phyloP scores from a whole-genome alignment of 805 yeast species.

The Wickerhamiella siamensis region DNA sequence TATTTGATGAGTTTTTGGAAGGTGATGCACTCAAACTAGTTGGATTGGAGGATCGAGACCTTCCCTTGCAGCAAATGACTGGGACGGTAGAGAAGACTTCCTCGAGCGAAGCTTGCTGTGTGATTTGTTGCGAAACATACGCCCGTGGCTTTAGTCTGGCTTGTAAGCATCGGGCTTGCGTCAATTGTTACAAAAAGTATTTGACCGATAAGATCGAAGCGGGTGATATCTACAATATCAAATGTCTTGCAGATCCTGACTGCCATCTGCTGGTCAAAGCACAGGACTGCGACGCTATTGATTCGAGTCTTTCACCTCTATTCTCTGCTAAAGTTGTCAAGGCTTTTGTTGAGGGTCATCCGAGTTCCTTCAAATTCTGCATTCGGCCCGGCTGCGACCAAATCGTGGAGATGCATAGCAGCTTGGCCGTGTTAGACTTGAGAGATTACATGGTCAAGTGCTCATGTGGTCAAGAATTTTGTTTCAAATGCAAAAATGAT shows the following conservation, averaged over 20 bases:
- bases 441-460: slow-evolving; percentile 40
- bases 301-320: neutral
- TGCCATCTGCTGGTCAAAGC: slow-evolving; percentile 32
- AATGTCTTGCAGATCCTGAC: slow-evolving; percentile 47
- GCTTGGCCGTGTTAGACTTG: slow-evolving; percentile 34
- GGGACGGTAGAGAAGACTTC: neutral
- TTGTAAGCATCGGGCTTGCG: slow-evolving; percentile 64
- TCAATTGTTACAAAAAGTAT: slow-evolving; percentile 52
- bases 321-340: slow-evolving; percentile 4
- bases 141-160: slow-evolving; percentile 27
- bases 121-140: neutral
- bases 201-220: slow-evolving; percentile 31
- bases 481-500: slow-evolving; percentile 60
- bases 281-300: slow-evolving; percentile 26
- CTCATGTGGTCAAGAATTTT: slow-evolving; percentile 51
- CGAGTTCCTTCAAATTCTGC: slow-evolving; percentile 8
- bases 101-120: neutral
- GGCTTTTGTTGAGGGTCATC: slow-evolving; percentile 4
- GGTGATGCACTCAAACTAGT: neutral
- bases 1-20: neutral
- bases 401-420: slow-evolving; percentile 34
- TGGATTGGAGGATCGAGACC: neutral
- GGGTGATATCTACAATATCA: slow-evolving; percentile 28
- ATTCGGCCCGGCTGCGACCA: slow-evolving; percentile 14
- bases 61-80: neutral